phyloP scores from a whole-genome alignment of 768 basidiomycete species.

The Mrakia blollopis region DNA sequence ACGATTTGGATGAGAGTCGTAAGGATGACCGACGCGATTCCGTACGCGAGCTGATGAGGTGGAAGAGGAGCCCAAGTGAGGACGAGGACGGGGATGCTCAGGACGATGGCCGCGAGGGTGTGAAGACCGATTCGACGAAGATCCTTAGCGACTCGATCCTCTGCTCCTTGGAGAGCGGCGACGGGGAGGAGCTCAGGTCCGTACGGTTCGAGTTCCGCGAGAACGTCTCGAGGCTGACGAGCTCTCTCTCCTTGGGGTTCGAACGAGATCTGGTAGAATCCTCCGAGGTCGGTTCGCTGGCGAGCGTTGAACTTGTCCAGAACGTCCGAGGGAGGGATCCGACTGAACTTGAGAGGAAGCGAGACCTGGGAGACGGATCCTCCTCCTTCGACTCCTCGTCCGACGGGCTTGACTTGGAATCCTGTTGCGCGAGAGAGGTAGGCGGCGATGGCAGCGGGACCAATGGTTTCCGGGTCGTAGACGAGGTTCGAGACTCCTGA shows the following conservation, averaged over 20 bases:
- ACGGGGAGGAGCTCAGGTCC: constrained; percentile 8
- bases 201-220: neutral
- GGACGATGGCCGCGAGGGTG: constrained; percentile 41
- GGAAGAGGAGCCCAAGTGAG: constrained; percentile 50
- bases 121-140: constrained; percentile 42
- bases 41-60: constrained; percentile 43
- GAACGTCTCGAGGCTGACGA: constrained; percentile 5
- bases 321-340: neutral
- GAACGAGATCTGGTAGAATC: neutral
- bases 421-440: constrained; percentile 11
- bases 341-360: neutral
- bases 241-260: neutral
- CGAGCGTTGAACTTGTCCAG: neutral
- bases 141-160: constrained; percentile 42
- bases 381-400: no score
- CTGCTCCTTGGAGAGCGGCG: constrained; percentile 27
- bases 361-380: neutral
- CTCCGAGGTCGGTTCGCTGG: neutral
- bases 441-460: neutral
- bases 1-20: constrained; percentile 47
- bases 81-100: constrained; percentile 49
- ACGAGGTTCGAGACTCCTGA: neutral
- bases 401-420: neutral
- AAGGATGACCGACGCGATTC: constrained; percentile 46
- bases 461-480: neutral